Percentiles rank a stretch among this genome's conserved stretches.
These are phyloP conservation scores for Dissophora ornata DNA, from an alignment of 192 early-diverging fungal genomes.

Conservation along the genomic window DNA sequence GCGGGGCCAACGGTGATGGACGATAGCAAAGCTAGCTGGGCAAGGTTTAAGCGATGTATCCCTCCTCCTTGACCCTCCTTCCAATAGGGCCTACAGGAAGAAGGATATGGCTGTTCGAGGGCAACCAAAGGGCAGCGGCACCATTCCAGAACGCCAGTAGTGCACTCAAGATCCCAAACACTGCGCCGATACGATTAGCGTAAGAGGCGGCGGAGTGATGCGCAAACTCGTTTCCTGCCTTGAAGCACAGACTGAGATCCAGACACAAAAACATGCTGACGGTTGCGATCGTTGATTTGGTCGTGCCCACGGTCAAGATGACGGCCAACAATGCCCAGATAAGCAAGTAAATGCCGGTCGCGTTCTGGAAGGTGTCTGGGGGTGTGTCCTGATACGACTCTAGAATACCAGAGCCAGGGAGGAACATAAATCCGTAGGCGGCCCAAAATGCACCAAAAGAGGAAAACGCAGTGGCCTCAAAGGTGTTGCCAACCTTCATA, in stretches of 20 bases:
- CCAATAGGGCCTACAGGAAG: constrained; percentile 36
- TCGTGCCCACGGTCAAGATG: constrained; percentile 42
- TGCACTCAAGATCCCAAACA: constrained; percentile 33
- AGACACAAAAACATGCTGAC: constrained; percentile 73
- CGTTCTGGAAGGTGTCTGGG: constrained; percentile 47
- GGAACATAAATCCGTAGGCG: constrained; percentile 67
- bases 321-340: constrained; percentile 45
- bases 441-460: constrained; percentile 72
- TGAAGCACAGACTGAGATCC: constrained; percentile 60
- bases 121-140: constrained; percentile 38
- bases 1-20: too few species aligned
- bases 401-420: constrained; percentile 61
- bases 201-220: constrained; percentile 6
- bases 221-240: constrained; percentile 58
- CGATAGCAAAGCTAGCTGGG: too few species aligned
- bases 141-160: constrained; percentile 44
- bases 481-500: constrained; percentile 80
- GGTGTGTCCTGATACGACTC: too few species aligned
- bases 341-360: constrained; percentile 70
- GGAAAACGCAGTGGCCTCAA: constrained; percentile 85
- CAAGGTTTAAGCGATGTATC: constrained; percentile 15
- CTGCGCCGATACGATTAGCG: constrained; percentile 25
- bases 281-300: constrained; percentile 31
- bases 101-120: constrained; percentile 37
- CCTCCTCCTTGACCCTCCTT: constrained; percentile 4